Conservation (phyloP, 768 basidiomycete species). For the Cystoderma amianthinum region DNA sequence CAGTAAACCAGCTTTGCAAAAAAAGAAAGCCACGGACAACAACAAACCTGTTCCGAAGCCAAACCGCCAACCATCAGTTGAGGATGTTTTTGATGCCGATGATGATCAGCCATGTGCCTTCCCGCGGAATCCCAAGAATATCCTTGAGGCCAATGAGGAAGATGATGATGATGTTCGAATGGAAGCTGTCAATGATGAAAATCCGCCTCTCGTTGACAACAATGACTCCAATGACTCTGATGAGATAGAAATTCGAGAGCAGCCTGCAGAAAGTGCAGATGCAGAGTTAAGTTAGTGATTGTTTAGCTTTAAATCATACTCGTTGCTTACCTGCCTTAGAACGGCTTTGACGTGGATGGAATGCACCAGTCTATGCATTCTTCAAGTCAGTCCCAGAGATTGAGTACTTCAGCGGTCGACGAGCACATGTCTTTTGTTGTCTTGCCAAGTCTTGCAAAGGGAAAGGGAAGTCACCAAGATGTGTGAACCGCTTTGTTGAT, state of each 20-base stretch:
- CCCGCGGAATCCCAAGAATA: too few species aligned
- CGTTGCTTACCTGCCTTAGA: conserved; percentile 3
- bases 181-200: too few species aligned
- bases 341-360: conserved; percentile 19
- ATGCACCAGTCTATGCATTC: conserved; percentile 25
- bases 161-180: background rate
- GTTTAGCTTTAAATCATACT: background rate
- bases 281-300: background rate
- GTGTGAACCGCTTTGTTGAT: conserved; percentile 15
- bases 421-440: conserved; percentile 20
- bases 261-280: background rate
- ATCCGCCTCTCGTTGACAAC: too few species aligned
- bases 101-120: too few species aligned
- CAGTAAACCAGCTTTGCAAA: too few species aligned
- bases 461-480: background rate
- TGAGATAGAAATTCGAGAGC: too few species aligned
- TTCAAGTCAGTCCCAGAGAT: conserved; percentile 15
- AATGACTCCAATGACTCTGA: too few species aligned
- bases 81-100: too few species aligned
- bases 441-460: conserved; percentile 11
- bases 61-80: too few species aligned
- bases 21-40: too few species aligned
- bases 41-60: too few species aligned
- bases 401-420: conserved; percentile 11
- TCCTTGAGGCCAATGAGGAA: background rate